phyloP scores from a whole-genome alignment of 2,329 filamentous ascomycete species.

The Exutisphaerella laricina region DNA sequence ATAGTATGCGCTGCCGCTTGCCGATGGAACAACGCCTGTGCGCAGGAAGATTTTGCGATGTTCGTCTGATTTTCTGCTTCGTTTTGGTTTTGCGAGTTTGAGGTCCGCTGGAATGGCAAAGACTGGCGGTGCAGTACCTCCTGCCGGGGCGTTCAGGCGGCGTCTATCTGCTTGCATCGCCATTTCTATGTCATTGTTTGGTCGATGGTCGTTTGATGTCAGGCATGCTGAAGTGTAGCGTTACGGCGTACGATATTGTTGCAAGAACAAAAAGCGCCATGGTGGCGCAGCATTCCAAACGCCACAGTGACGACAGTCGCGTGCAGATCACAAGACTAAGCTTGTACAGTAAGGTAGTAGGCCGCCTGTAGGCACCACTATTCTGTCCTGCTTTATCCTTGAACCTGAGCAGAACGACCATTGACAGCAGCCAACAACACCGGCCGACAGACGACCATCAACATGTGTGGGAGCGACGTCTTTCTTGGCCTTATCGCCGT shows the following conservation, averaged over 20 bases:
- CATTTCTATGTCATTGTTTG: slow-evolving; percentile 8
- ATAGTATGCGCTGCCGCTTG: slow-evolving; percentile 86
- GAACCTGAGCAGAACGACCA: background rate
- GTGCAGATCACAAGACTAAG: too few species aligned
- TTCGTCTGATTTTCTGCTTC: slow-evolving; percentile 60
- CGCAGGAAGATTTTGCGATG: slow-evolving; percentile 86
- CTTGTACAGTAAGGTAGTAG: too few species aligned
- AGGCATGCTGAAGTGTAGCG: too few species aligned
- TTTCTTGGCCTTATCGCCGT: slow-evolving; percentile 57
- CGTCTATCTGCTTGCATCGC: slow-evolving; percentile 65
- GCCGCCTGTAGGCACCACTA: too few species aligned
- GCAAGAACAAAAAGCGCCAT: background rate
- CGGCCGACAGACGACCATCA: slow-evolving; percentile 17
- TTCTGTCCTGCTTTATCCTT: background rate
- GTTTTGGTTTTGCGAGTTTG: slow-evolving; percentile 45
- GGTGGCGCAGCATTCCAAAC: too few species aligned
- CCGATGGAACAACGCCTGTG: slow-evolving; percentile 86
- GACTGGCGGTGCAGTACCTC: slow-evolving; percentile 67
- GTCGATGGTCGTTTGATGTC: slow-evolving; percentile 5
- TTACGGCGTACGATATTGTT: slow-evolving; percentile 6
- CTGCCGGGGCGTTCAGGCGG: slow-evolving; percentile 80
- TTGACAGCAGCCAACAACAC: background rate
- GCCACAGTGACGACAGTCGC: too few species aligned
- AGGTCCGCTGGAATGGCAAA: slow-evolving; percentile 53
- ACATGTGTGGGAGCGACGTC: slow-evolving; percentile 56